A percentile compares a stretch with the other conserved stretches of the same genome.
phyloP scores from a whole-genome alignment of 2,329 filamentous ascomycete genomes.

The Grosmannia serpens region DNA sequence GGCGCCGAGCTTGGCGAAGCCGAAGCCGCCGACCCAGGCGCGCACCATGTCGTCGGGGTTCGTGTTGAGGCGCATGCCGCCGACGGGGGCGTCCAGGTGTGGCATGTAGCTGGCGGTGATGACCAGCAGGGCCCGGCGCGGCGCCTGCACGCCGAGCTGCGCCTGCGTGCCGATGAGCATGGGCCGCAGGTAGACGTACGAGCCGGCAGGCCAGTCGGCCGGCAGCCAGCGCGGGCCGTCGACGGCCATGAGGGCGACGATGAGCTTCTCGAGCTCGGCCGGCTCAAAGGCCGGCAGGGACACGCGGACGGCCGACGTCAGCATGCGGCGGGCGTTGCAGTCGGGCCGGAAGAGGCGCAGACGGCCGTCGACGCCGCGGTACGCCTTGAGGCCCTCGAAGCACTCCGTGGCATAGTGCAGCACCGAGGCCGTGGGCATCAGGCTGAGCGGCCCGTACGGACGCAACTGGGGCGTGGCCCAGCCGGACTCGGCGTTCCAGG shows the following conservation, averaged over 20 bases:
- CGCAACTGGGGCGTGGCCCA: slow-evolving; percentile 65
- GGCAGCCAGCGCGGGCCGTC: slow-evolving; percentile 75
- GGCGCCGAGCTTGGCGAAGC: slow-evolving; percentile 82
- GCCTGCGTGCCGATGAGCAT: slow-evolving; percentile 76
- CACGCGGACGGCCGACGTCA: slow-evolving; percentile 51
- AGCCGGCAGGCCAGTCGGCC: slow-evolving; percentile 45
- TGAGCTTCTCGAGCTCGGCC: slow-evolving; percentile 60
- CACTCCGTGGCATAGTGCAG: slow-evolving; percentile 88
- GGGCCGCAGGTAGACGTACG: slow-evolving; percentile 75
- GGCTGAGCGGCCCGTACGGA: slow-evolving; percentile 64
- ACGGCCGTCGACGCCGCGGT: slow-evolving; percentile 64
- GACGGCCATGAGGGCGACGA: slow-evolving; percentile 57
- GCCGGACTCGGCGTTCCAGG: slow-evolving; percentile 53
- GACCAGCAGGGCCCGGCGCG: slow-evolving; percentile 78
- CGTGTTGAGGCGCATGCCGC: slow-evolving; percentile 64
- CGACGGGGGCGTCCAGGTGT: slow-evolving; percentile 35
- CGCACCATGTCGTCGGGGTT: slow-evolving; percentile 72
- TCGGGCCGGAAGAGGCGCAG: slow-evolving; percentile 69
- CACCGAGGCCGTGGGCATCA: slow-evolving; percentile 70
- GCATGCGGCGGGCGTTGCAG: slow-evolving; percentile 57
- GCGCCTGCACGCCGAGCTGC: slow-evolving; percentile 69
- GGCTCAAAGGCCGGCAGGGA: slow-evolving; percentile 65
- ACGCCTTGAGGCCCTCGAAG: slow-evolving; percentile 77
- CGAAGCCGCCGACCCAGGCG: slow-evolving; percentile 89
- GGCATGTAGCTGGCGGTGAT: slow-evolving; percentile 60